phyloP scores from a whole-genome alignment of 768 basidiomycete species.

The Rhodotorula taiwanensis region DNA sequence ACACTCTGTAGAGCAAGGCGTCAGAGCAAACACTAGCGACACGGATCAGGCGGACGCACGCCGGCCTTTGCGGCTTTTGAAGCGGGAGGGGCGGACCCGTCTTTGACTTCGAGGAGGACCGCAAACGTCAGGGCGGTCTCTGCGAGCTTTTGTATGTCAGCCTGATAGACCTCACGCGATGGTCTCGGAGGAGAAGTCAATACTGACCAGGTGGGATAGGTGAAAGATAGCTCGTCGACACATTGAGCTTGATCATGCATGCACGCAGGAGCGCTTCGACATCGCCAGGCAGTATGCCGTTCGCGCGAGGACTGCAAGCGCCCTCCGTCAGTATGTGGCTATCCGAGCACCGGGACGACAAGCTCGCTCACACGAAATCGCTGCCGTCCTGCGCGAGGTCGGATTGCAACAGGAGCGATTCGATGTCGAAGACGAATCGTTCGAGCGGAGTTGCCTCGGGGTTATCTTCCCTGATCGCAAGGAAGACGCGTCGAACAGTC shows the following conservation, averaged over 20 bases:
- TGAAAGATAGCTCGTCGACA: conserved; percentile 67
- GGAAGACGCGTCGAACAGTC: conserved; percentile 66
- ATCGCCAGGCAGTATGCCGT: conserved; percentile 58
- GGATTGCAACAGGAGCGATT: conserved; percentile 52
- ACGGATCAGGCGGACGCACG: neutral
- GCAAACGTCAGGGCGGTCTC: conserved; percentile 17
- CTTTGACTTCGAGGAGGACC: conserved; percentile 31
- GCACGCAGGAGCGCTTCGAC: conserved; percentile 73
- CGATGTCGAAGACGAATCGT: conserved; percentile 79
- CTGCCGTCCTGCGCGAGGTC: conserved; percentile 47
- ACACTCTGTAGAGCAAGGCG: neutral
- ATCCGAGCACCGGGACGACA: neutral
- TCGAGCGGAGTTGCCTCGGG: conserved; percentile 72
- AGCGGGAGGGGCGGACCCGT: conserved; percentile 15
- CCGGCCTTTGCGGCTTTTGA: conserved; percentile 16
- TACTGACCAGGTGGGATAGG: conserved; percentile 24
- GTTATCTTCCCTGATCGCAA: conserved; percentile 68
- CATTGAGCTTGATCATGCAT: conserved; percentile 70
- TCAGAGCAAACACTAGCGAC: too few species aligned
- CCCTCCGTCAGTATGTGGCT: neutral
- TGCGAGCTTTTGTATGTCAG: neutral
- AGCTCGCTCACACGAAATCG: conserved; percentile 36
- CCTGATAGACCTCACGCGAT: too few species aligned
- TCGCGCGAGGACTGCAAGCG: neutral
- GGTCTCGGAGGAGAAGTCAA: too few species aligned